Conservation (phyloP, 805 yeast genomes). For the Saccharomycopsis sp. region DNA sequence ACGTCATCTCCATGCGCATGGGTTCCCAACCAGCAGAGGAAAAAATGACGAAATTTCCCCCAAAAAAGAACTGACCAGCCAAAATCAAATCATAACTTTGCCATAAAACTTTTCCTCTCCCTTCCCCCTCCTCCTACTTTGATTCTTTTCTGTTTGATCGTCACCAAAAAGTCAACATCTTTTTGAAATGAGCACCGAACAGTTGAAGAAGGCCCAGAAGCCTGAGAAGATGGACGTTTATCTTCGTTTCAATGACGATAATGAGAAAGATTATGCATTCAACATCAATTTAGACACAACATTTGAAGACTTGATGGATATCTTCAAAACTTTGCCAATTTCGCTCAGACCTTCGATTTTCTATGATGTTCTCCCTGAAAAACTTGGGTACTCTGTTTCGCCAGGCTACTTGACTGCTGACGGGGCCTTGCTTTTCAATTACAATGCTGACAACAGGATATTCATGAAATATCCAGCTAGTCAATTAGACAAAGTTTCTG, state of each 20-base stretch:
- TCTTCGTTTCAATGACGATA: constrained; percentile 76
- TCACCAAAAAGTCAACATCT: background rate
- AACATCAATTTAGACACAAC: constrained; percentile 52
- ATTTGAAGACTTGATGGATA: constrained; percentile 48
- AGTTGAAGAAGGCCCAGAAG: background rate
- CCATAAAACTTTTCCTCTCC: too few relatives aligned
- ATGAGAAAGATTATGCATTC: constrained; percentile 85
- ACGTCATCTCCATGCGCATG: too few relatives aligned
- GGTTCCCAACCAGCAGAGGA: background rate
- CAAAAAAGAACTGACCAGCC: background rate
- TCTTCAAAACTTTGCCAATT: constrained; percentile 62
- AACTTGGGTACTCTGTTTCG: constrained; percentile 49
- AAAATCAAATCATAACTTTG: background rate
- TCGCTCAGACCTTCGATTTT: constrained; percentile 75
- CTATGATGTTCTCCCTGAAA: constrained; percentile 53
- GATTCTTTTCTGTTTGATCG: too few relatives aligned
- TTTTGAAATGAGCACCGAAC: background rate
- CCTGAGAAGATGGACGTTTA: constrained; percentile 36
- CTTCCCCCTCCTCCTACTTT: too few relatives aligned
- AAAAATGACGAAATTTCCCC: background rate
- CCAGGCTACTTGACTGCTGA: constrained; percentile 81
- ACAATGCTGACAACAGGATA: constrained; percentile 39
- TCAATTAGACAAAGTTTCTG: constrained; percentile 35
- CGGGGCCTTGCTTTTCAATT: constrained; percentile 68
- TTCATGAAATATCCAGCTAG: constrained; percentile 20